Evolutionary conservation across 371 early-diverging fungal genomes (phyloP).

Genomic region (Rhizopus sp.): DNA sequence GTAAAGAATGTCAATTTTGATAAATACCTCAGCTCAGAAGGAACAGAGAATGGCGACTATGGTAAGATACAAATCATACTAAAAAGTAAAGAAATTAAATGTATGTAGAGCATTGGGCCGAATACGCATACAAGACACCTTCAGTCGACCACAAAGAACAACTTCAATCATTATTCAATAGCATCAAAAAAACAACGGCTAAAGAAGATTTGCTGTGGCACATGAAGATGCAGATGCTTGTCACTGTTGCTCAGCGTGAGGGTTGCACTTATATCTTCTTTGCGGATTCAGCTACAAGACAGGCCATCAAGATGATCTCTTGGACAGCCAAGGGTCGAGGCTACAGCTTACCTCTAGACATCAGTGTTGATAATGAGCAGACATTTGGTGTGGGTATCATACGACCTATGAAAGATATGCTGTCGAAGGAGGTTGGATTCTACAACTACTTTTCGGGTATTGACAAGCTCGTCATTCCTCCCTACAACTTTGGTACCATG

Average conservation of each 20-base stretch:
- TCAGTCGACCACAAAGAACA: conserved; percentile 13
- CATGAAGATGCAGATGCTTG: conserved; percentile 61
- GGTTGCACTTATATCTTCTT: conserved; percentile 70
- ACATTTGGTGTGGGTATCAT: conserved; percentile 56
- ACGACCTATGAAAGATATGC: conserved; percentile 83
- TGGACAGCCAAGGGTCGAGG: conserved; percentile 86
- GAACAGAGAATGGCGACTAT: conserved; percentile 28
- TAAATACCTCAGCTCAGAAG: conserved; percentile 27
- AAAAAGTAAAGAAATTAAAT: not conserved
- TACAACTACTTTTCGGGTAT: conserved; percentile 63
- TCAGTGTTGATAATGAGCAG: conserved; percentile 57
- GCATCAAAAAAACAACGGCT: conserved; percentile 52
- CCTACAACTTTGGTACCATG: conserved; percentile 55
- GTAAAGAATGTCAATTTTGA: conserved; percentile 17
- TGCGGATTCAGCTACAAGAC: conserved; percentile 80
- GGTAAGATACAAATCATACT: conserved; percentile 11
- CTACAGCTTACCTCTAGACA: conserved; percentile 78
- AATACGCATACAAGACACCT: conserved; percentile 15
- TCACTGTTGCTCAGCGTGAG: conserved; percentile 39
- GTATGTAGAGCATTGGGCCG: conserved; percentile 29
- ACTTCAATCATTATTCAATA: conserved; percentile 29
- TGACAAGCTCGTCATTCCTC: conserved; percentile 43
- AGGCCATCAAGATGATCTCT: conserved; percentile 80
- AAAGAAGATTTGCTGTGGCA: conserved; percentile 64
- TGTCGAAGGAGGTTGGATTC: conserved; percentile 79